Conservation (phyloP, 2,329 filamentous ascomycete genomes). For the Chrysosporium keratinophilum region DNA sequence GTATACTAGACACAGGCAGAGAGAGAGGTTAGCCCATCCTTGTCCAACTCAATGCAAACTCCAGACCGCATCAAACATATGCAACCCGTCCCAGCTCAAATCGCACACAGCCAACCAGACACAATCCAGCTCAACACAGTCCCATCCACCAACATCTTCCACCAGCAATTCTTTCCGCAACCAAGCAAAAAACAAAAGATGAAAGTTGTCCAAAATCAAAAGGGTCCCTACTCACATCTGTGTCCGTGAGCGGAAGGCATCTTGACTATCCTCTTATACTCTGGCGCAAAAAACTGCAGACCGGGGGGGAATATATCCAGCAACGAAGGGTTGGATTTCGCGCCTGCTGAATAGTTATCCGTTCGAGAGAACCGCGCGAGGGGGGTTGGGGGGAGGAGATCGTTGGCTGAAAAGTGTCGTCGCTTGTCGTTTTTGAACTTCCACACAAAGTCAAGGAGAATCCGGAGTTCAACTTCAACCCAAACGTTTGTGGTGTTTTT, state of each 20-base stretch:
- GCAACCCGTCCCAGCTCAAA: not conserved
- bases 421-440: conserved; percentile 8
- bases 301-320: not conserved
- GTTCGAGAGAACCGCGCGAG: not conserved
- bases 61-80: not conserved
- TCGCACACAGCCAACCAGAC: not conserved
- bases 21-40: conserved; percentile 24
- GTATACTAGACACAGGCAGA: conserved; percentile 55
- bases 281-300: not conserved
- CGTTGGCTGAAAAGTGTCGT: conserved; percentile 5
- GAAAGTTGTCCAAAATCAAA: not conserved
- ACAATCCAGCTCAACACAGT: not conserved
- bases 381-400: too few relatives aligned
- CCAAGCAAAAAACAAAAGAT: not conserved
- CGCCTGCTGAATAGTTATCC: conserved; percentile 4
- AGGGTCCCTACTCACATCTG: conserved; percentile 57
- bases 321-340: not conserved
- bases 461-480: not conserved
- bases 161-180: not conserved
- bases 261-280: conserved; percentile 41
- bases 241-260: conserved; percentile 84
- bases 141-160: not conserved
- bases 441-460: not conserved
- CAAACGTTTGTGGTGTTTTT: conserved; percentile 9
- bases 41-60: conserved; percentile 12